Conservation (phyloP, 805 yeast genomes). For the Ogataea salicorniae region DNA sequence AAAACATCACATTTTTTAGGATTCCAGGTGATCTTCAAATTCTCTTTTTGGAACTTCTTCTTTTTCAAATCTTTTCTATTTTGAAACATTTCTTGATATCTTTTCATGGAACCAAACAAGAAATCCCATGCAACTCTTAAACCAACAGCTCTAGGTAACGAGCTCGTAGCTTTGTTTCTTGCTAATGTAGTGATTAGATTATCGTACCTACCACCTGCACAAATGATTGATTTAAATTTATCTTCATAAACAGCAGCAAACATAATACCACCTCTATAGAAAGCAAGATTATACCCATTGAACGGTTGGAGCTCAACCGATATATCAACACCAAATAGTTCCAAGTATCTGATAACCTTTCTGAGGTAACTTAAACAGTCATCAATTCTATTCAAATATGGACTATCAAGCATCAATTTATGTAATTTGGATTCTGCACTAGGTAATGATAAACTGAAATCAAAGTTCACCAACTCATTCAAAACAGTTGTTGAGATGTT, state of each 20-base stretch:
- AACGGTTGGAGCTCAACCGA: conserved; percentile 67
- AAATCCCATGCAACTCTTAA: conserved; percentile 76
- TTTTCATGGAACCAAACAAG: conserved; percentile 46
- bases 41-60: conserved; percentile 32
- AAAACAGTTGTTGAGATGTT: conserved; percentile 76
- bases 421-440: conserved; percentile 57
- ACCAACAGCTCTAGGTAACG: conserved; percentile 69
- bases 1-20: conserved; percentile 76
- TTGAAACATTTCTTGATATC: conserved; percentile 36
- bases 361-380: conserved; percentile 57
- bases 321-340: conserved; percentile 49
- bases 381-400: conserved; percentile 55
- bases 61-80: conserved; percentile 17
- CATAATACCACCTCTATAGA: conserved; percentile 79
- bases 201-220: conserved; percentile 95
- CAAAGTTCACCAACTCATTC: conserved; percentile 76
- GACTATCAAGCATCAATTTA: conserved; percentile 71
- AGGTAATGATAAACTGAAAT: conserved; percentile 66
- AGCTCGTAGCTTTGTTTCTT: conserved; percentile 33
- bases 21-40: conserved; percentile 34
- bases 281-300: conserved; percentile 74
- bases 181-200: conserved; percentile 61
- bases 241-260: conserved; percentile 78
- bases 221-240: conserved; percentile 48
- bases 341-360: conserved; percentile 49